Conservation (phyloP, 306 rosid species). For the Gleditsia sinensis region DNA sequence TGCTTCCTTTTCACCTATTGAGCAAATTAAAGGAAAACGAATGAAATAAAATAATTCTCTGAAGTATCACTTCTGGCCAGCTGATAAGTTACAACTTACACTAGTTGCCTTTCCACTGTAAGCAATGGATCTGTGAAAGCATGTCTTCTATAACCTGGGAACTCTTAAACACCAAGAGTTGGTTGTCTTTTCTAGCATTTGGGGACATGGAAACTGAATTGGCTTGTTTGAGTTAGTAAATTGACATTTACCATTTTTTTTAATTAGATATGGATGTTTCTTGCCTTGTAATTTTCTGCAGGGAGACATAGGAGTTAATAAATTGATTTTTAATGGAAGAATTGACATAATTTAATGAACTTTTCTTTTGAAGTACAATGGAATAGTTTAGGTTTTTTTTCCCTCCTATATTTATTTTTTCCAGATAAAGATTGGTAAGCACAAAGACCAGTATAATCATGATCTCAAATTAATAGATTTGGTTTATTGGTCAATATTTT, state of each 20-base stretch:
- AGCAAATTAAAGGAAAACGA: background rate
- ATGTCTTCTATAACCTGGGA: background rate
- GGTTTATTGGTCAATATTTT: constrained; percentile 27
- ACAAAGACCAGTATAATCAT: background rate
- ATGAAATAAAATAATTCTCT: background rate
- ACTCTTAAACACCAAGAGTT: background rate
- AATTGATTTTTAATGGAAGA: constrained; percentile 23
- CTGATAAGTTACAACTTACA: background rate
- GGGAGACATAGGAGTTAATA: background rate
- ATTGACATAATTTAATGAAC: constrained; percentile 14
- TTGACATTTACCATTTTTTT: constrained; percentile 19
- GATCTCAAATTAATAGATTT: background rate
- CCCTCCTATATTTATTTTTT: constrained; percentile 29
- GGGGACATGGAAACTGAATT: background rate
- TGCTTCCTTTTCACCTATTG: no score
- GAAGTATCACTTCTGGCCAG: background rate
- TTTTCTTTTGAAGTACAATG: constrained; percentile 1
- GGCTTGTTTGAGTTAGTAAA: background rate
- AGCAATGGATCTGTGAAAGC: background rate
- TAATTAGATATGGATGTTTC: background rate
- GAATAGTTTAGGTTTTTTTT: background rate
- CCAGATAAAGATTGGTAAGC: background rate
- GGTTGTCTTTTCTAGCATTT: background rate
- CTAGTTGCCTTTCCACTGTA: background rate
- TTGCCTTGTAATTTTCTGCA: constrained; percentile 32